A percentile compares a stretch with the other conserved stretches of the same genome.
Conservation (phyloP, 306 rosid genomes). For the Luffa acutangula region DNA sequence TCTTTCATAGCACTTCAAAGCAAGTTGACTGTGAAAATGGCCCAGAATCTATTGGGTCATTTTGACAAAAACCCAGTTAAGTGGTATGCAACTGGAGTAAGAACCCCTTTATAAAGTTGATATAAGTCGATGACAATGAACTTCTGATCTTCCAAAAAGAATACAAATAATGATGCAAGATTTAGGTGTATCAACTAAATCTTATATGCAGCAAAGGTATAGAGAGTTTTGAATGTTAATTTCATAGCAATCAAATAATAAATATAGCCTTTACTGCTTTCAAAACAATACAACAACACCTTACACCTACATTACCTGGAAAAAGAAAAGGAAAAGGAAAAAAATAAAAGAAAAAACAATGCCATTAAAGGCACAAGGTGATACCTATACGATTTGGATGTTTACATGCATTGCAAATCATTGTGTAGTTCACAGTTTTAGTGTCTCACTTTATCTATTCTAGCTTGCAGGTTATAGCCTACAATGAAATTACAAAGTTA, state of each 20-base stretch:
- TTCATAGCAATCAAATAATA: background rate
- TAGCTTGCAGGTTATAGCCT: slow-evolving; percentile 12
- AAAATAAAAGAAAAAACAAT: background rate
- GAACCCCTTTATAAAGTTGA: background rate
- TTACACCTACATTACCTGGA: background rate
- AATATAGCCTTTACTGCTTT: background rate
- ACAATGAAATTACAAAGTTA: slow-evolving; percentile 4
- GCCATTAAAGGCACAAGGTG: slow-evolving; percentile 4
- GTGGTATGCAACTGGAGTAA: background rate
- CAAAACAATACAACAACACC: background rate
- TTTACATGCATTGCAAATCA: background rate
- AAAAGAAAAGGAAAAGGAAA: background rate
- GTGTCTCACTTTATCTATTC: slow-evolving; percentile 1
- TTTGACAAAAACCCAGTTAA: background rate
- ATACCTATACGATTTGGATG: slow-evolving; percentile 6
- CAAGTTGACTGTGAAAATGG: too few relatives aligned
- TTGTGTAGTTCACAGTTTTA: background rate
- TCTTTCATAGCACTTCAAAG: too few relatives aligned
- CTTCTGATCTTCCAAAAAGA: background rate
- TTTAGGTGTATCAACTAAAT: background rate
- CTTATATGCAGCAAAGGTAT: background rate
- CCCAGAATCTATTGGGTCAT: background rate
- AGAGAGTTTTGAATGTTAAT: background rate
- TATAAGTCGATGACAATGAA: too few relatives aligned
- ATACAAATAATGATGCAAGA: background rate